A percentile compares a stretch with the other conserved stretches of the same genome.
Conservation (phyloP, 2,329 filamentous ascomycete genomes). For the Xylariaceae sp. region DNA sequence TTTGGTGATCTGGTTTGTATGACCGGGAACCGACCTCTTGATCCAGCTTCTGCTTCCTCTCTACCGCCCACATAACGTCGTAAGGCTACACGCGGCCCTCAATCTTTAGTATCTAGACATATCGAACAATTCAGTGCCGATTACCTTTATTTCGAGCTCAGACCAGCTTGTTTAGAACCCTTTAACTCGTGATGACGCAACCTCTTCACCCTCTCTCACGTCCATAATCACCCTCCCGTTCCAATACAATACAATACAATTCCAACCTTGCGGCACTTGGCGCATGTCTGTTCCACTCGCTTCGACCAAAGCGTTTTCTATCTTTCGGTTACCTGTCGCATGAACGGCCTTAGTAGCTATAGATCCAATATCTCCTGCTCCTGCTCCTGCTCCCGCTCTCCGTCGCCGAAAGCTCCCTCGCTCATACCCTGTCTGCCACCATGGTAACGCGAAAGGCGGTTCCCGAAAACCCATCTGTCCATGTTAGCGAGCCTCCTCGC, state of each 20-base stretch:
- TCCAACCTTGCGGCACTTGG: no score
- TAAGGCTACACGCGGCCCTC: no score
- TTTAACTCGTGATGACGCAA: constrained; percentile 32
- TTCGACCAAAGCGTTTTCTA: not conserved
- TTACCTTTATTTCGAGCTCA: no score
- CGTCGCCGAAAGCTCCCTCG: not conserved
- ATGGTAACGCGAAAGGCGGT: constrained; percentile 52
- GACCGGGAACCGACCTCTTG: no score
- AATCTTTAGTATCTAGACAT: no score
- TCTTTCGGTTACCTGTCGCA: not conserved
- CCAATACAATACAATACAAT: not conserved
- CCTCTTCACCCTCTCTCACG: constrained; percentile 4
- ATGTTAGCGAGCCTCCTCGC: constrained; percentile 36
- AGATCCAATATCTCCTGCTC: not conserved
- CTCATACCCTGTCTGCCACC: constrained; percentile 21
- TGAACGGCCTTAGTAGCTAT: not conserved
- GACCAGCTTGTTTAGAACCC: no score
- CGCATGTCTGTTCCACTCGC: no score
- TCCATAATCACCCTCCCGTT: not conserved
- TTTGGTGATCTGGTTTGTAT: no score
- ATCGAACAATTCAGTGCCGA: no score
- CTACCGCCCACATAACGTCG: no score
- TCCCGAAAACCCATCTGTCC: constrained; percentile 30
- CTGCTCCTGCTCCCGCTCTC: not conserved
- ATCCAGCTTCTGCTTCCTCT: no score